These are phyloP conservation scores for Waitea zeae DNA, from an alignment of 1,284 basidiomycete genomes.

Conservation along the genomic window DNA sequence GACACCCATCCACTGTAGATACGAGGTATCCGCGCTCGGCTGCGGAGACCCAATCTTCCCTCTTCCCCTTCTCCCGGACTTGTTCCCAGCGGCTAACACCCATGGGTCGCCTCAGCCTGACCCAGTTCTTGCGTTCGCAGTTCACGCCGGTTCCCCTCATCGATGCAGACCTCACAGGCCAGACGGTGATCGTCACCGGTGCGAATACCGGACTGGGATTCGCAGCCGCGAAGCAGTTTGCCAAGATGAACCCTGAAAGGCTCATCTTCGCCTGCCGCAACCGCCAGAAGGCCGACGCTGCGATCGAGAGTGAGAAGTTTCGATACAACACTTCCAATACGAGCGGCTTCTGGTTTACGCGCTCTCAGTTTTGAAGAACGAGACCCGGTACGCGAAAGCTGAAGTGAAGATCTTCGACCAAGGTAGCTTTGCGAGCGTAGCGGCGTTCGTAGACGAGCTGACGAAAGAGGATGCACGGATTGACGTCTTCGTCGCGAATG, in stretches of 20 bases:
- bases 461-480: conserved; percentile 13
- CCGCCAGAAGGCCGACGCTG: conserved; percentile 10
- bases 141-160: conserved; percentile 3
- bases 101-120: neutral
- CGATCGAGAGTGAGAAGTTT: conserved; percentile 10
- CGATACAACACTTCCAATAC: no score
- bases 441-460: conserved; percentile 13
- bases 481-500: conserved; percentile 18
- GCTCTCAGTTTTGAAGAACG: no score
- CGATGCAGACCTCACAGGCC: conserved; percentile 8
- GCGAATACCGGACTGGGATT: conserved; percentile 17
- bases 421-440: conserved; percentile 12
- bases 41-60: no score
- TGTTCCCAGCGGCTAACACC: no score
- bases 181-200: conserved; percentile 16
- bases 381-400: conserved; percentile 11
- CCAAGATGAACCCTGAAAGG: conserved; percentile 13
- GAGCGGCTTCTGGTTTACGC: no score
- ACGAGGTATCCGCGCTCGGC: no score
- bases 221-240: conserved; percentile 16
- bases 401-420: conserved; percentile 15
- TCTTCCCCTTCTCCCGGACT: no score
- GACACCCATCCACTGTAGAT: no score
- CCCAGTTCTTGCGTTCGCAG: conserved; percentile 3
- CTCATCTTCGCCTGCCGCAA: conserved; percentile 14